Evolutionary conservation across 805 yeast genomes (phyloP).

Genomic region (Ogataea salicorniae): DNA sequence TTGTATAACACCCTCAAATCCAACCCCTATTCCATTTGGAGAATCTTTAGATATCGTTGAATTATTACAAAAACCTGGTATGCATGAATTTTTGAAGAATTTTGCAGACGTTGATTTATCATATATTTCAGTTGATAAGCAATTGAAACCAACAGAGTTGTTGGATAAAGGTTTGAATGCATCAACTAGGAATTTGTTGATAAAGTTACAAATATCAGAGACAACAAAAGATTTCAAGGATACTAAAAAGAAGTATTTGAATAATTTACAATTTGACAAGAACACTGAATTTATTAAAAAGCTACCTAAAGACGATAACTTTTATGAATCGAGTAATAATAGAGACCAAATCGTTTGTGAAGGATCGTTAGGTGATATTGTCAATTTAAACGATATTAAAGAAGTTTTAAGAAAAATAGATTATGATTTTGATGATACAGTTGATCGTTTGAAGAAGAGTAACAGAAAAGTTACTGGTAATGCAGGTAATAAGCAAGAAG

Average conservation of each 20-base stretch:
- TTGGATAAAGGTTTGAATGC: slow-evolving; percentile 25
- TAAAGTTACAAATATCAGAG: slow-evolving; percentile 28
- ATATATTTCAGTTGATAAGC: slow-evolving; percentile 6
- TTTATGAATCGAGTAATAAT: too few species aligned
- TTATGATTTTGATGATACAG: slow-evolving; percentile 3
- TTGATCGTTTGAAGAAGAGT: not conserved
- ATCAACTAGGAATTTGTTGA: slow-evolving; percentile 18
- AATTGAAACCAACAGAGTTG: slow-evolving; percentile 21
- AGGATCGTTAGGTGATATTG: slow-evolving; percentile 15
- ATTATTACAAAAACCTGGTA: slow-evolving; percentile 39
- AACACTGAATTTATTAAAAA: slow-evolving; percentile 14
- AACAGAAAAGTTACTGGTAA: not conserved
- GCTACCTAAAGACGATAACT: slow-evolving; percentile 7
- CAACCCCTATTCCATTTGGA: slow-evolving; percentile 68
- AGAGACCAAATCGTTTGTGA: slow-evolving; percentile 17
- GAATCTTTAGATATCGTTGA: slow-evolving; percentile 60
- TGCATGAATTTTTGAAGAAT: slow-evolving; percentile 22
- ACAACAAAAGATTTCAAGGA: slow-evolving; percentile 25
- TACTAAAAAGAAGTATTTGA: slow-evolving; percentile 17
- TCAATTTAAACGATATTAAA: slow-evolving; percentile 15
- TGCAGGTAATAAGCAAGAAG: too few species aligned
- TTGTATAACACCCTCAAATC: slow-evolving; percentile 88
- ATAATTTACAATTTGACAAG: slow-evolving; percentile 11
- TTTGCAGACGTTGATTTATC: slow-evolving; percentile 13
- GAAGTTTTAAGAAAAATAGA: slow-evolving; percentile 14